Evolutionary conservation across 805 yeast species (phyloP), one percentile per base, ranked within the genome.

Genomic region (Pichia exigua): DNA sequence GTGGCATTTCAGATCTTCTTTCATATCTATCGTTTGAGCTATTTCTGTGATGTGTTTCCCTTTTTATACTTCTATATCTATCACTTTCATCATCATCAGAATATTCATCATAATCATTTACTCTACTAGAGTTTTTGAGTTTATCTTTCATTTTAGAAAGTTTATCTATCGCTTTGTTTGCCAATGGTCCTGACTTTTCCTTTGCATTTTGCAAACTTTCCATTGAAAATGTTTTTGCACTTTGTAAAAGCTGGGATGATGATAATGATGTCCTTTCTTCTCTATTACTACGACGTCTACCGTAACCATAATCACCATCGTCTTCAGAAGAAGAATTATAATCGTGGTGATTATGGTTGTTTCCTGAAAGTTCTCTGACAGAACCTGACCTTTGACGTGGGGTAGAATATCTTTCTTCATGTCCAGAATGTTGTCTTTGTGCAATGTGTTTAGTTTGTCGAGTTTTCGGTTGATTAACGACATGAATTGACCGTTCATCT

Each of bases 121-220:
- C 45, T 26, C 26, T 49, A 39, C n/a, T 48, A 30, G 46, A 41
- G 17, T 35, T 55, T 17, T 48, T 49, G 1, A 54, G 32, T 12
- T 48, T 56, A 32, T 46, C 50, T 24, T 54, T 56, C 52, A 51
- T 48, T 42, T 54, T 56, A 27, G 32, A 43, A 17, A 55, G 6
- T 11, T 53, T 49, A 10, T 44, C 45, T 38, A 51, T 46, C 22
- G 57, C 55, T 20, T 54, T 53, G 21, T 47, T 44, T 9, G 57
- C 51, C n/a, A 44, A 46, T 8, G 58, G 56, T 4, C 47, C 43
- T 0, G 59, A 51, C 22, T 46, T 54, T 38, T 52, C 58, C n/a
- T 42, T 48, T 6, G 54, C 56, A 7, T 44, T 24, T 22, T 48
- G n/a, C 17, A 42, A 53, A 26, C 58, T 56, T 9, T 49, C 46